Percentiles rank a stretch among this genome's conserved stretches.
Conservation (phyloP, 805 yeast genomes). For the Candida peoriensis region DNA sequence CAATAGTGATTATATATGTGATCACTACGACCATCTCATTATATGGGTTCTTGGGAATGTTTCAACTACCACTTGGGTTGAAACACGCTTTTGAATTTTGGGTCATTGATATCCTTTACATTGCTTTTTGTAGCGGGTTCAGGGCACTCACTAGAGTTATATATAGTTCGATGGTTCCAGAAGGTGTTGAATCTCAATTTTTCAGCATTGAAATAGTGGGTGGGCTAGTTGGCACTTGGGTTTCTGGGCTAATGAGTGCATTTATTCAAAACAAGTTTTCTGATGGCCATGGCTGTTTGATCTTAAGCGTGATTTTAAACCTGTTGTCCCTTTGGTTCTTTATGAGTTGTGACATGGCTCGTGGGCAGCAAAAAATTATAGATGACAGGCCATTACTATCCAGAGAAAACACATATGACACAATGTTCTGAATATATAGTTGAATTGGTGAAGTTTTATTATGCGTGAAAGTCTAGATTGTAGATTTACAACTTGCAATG, state of each 20-base stretch:
- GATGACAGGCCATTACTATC: too few species aligned
- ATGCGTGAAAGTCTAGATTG: too few species aligned
- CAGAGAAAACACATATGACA: too few species aligned
- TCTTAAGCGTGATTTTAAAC: background rate
- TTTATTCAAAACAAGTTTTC: background rate
- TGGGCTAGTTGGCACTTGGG: background rate
- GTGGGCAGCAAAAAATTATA: background rate
- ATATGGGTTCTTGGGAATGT: background rate
- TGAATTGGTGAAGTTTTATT: too few species aligned
- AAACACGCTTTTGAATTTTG: background rate
- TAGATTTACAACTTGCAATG: too few species aligned
- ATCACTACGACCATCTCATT: background rate
- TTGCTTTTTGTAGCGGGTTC: background rate
- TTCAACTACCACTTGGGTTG: conserved; percentile 1
- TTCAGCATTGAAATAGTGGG: background rate
- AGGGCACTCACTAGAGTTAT: background rate
- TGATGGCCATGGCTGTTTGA: conserved; percentile 1
- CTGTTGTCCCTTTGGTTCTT: background rate
- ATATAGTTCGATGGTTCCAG: background rate
- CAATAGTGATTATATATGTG: background rate
- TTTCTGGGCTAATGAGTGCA: background rate
- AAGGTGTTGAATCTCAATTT: background rate
- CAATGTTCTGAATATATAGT: too few species aligned
- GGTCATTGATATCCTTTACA: background rate
- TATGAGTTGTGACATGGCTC: background rate